Evolutionary conservation across 352 stramenopile species (phyloP), one percentile per base, ranked within the genome.

Genomic region (Phytophthora macrochlamydospora): DNA sequence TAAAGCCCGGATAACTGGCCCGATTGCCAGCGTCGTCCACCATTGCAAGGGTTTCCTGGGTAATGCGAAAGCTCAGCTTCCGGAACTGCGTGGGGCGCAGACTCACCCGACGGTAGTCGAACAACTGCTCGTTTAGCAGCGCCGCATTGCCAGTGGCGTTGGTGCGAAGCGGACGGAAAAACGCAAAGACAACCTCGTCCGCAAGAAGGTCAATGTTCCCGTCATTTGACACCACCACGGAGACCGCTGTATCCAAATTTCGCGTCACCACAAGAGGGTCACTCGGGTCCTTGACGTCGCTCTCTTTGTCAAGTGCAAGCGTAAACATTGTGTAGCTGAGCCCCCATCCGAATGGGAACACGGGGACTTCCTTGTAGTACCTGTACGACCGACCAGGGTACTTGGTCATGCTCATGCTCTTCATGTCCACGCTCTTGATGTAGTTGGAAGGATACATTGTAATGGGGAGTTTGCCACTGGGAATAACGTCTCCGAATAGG

Each of bases 261-360:
- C 65, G 49, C 2, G 78, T 80, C 28, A 91, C 65, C 2, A 83
- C 37, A 49, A 81, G 45, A 35, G 67, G 50, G 13, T 67, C 6
- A 12, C 13, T 66, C 3, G 55, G 31, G 9, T 70, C 51, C 31
- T 46, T 44, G n/a, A 30, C 32, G 13, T 55, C n/a, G 29, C 11
- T 65, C 7, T 63, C 44, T 14, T 18, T 52, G 8, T 70, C 51
- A 8, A 65, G 28, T 9, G 74, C 59, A 8, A 93, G 49, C 0
- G 67, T 73, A 49, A 97, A 97, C 31, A 57, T 90, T 3, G 93
- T 97, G 78, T 98, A 98, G 53, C 85, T 96, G 38, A 98, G 76
- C 2, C 93, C 93, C 62, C 82, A 93, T 7, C 93, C 93, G 62
- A 98, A 98, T 7, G 89, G 81, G 49, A 96, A 95, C 35, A 98